Evolutionary conservation across 345 rosid species (phyloP), one percentile per base, ranked within the genome.

Genomic region (Balakata baccata): DNA sequence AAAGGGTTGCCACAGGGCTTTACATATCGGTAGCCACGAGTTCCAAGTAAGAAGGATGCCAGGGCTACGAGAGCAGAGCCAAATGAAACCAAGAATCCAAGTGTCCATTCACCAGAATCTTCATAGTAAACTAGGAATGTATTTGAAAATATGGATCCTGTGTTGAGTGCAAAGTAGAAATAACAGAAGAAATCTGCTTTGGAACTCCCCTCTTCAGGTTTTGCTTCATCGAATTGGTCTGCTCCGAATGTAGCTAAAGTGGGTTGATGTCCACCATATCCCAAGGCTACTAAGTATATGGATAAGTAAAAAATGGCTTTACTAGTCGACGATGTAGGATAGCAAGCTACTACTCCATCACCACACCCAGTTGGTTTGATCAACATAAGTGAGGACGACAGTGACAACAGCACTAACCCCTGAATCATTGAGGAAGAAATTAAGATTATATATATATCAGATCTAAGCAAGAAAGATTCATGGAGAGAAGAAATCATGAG

Each of bases 181-280:
- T 89, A 88, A 77, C 88, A 83, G 68, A 91, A 89, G 80, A 89
- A 91, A 49, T 84, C 82, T 22, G 85, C 86, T 77, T 87, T 91
- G 0, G 87, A 81, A 7, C 4, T 43, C 37, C 3, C 74, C 38
- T 70, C 75, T 34, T 84, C 77, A 0, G 87, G 84, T 20, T 67
- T 61, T 6, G 74, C 12, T 56, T 89, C 94, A 57, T 80, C 91
- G 69, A 91, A 88, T 66, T 91, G 96, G 71, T 94, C 97, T 0
- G 97, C 90, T 22, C 98, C 98, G 23, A 92, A 89, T 4, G 98
- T 94, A 68, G 94, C 98, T 64, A 92, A 10, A 13, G 97, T 87
- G 39, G 98, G 98, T 72, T 92, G 97, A 73, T 92, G 91, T 10
- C 97, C 98, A 0, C 98, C 97, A 45, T 94, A 92, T 37, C 98